Percentiles rank a stretch among this genome's conserved stretches.
Evolutionary conservation across 768 basidiomycete genomes (phyloP).

Genomic region (Pisolithus microcarpus): DNA sequence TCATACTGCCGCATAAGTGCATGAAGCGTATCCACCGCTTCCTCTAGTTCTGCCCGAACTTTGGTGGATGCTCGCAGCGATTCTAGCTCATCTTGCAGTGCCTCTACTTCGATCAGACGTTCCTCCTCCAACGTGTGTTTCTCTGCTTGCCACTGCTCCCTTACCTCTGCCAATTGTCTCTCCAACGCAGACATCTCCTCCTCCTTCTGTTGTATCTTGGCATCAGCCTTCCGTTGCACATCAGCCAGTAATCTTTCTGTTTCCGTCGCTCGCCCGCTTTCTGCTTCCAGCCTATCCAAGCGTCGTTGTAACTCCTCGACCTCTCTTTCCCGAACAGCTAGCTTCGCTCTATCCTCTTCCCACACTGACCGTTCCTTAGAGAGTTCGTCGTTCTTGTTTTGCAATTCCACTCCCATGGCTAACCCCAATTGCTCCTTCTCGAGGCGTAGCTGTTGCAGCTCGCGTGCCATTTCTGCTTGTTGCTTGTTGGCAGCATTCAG

Average conservation of each 20-base stretch:
- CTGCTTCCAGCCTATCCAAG: constrained; percentile 37
- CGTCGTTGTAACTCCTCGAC: constrained; percentile 34
- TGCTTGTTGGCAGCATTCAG: constrained; percentile 53
- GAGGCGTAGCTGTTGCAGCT: constrained; percentile 51
- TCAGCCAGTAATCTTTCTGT: constrained; percentile 34
- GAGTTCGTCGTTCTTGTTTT: constrained; percentile 41
- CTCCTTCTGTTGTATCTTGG: constrained; percentile 37
- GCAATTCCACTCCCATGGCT: constrained; percentile 53
- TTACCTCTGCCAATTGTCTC: constrained; percentile 37
- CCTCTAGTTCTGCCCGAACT: constrained; percentile 44
- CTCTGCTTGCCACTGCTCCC: constrained; percentile 45
- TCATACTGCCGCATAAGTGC: constrained; percentile 49
- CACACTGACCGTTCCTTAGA: constrained; percentile 44
- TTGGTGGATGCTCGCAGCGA: constrained; percentile 31
- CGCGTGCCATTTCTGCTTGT: constrained; percentile 54
- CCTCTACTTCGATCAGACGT: constrained; percentile 39
- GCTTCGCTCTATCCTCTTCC: constrained; percentile 38
- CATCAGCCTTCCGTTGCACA: constrained; percentile 25
- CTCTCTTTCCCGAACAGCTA: constrained; percentile 32
- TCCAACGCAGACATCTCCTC: constrained; percentile 32
- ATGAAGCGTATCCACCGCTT: constrained; percentile 41
- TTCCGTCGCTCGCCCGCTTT: constrained; percentile 35
- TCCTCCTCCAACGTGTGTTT: constrained; percentile 42
- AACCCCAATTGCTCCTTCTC: constrained; percentile 70
- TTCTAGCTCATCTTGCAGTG: constrained; percentile 45